These are phyloP conservation scores for Xylaria sp. DNA, from an alignment of 2,329 filamentous ascomycete species.

Conservation along the genomic window DNA sequence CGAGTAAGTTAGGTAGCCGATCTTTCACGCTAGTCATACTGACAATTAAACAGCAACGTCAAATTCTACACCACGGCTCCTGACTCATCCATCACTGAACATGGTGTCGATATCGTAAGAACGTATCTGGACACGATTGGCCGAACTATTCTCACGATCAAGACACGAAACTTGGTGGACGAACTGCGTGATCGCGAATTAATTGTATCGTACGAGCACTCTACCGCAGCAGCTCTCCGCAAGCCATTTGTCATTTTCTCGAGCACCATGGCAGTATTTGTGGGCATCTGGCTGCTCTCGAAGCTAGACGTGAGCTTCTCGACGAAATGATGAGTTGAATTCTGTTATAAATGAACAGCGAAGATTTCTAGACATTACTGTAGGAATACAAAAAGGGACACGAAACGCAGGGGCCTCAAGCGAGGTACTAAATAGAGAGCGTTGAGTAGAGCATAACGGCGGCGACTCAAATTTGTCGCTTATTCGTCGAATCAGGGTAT, in stretches of 20 bases:
- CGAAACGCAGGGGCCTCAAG: not conserved
- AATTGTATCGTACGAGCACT: conserved; percentile 88
- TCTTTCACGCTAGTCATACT: conserved; percentile 51
- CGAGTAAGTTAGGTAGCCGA: conserved; percentile 65
- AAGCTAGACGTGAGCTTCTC: conserved; percentile 84
- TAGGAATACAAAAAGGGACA: conserved; percentile 36
- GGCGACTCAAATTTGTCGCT: not conserved
- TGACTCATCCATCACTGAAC: conserved; percentile 67
- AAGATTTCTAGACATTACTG: conserved; percentile 34
- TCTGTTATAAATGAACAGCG: conserved; percentile 33
- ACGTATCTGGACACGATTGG: conserved; percentile 96
- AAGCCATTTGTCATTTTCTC: conserved; percentile 87
- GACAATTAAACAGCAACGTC: conserved; percentile 75
- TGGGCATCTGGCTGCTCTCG: conserved; percentile 78
- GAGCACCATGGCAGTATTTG: conserved; percentile 79
- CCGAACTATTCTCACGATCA: conserved; percentile 82
- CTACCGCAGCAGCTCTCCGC: conserved; percentile 77
- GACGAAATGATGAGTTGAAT: conserved; percentile 52
- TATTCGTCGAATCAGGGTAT: not conserved
- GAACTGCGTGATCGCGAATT: conserved; percentile 87
- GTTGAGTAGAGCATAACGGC: not conserved
- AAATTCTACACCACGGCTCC: conserved; percentile 81
- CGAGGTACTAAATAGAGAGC: conserved; percentile 1
- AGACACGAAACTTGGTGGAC: conserved; percentile 87
- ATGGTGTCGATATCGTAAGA: conserved; percentile 72